Base-by-base conservation (phyloP, 306 rosid genomes). In the Prunus davidiana region DNA sequence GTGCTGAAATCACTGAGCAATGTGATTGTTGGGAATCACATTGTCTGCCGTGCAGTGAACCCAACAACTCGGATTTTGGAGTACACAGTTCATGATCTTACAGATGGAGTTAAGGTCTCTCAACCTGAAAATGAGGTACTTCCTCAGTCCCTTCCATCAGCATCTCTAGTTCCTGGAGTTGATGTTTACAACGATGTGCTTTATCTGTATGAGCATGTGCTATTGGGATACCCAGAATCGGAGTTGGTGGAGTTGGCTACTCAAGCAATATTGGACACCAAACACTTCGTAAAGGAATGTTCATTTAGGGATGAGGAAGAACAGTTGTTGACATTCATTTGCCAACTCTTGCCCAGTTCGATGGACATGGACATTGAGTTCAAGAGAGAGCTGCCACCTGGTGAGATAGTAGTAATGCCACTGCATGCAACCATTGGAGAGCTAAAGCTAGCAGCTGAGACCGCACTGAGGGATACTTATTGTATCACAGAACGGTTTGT, bases 1-100 rank as follows among this genome's bases (percentile, higher is more conserved):
- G 97, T 91, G 49, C 85, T 94, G 64, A 94, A 94, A 82, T 94
- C 98, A 57, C 69, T 94, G 32, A 90, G 89, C 82, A 91, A 94
- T 73, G 88, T 88, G 56, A 74, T 89, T 64, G 93, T 94, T 32
- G 98, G 93, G 60, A 81, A 83, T 72, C 86, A 82, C 14, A 80
- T 94, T 0, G 90, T 94, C 56, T 88, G 96, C 19, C 93, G 97
- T 20, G 84, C 82, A 67, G 94, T 91, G 63, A 94, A 94, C 68
- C 90, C 97, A 13, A 54, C 82, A 12, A 86, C 95, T 46, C 80
- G 89, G 65, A 86, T 94, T 68, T 82, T 91, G 43, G 98, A 91
- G 62, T 94, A 91, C 58, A 87, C 89, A 3, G 86, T 94, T 70
- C 92, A 88, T 65, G 95, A 94, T 72, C 56, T 72, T 75, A 81